phyloP scores from a whole-genome alignment of 78 protist species.

The Diacronema lutheri region DNA sequence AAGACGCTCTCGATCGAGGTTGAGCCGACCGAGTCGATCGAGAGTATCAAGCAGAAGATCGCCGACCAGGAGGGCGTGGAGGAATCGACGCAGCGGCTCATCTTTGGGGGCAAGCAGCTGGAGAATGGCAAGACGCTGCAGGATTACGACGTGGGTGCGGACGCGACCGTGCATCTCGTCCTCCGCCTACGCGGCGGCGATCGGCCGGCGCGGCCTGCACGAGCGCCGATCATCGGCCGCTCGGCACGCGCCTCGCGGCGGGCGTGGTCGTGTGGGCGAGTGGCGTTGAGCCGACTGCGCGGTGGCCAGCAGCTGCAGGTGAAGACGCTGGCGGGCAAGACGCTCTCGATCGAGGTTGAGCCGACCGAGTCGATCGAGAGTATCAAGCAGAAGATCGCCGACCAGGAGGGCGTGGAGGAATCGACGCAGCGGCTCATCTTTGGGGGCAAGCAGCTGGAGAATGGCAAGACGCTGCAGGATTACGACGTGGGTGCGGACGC shows the following conservation, averaged over 20 bases:
- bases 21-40: conserved; percentile 52
- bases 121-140: background rate
- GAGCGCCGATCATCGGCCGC: conserved; percentile 84
- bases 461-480: conserved; percentile 5
- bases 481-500: conserved; percentile 1
- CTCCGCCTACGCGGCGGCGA: conserved; percentile 33
- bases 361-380: conserved; percentile 91
- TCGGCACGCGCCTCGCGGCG: conserved; percentile 82
- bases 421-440: conserved; percentile 10
- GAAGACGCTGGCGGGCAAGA: conserved; percentile 94
- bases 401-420: conserved; percentile 42
- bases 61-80: conserved; percentile 46
- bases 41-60: conserved; percentile 52
- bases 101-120: conserved; percentile 21
- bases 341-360: conserved; percentile 97
- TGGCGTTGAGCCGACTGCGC: conserved; percentile 91
- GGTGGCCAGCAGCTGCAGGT: conserved; percentile 90
- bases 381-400: conserved; percentile 93
- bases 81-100: background rate
- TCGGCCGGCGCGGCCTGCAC: conserved; percentile 93
- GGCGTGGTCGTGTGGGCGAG: too few relatives aligned
- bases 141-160: conserved; percentile 11
- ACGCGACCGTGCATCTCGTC: conserved; percentile 16
- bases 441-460: conserved; percentile 27
- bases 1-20: conserved; percentile 78